These are phyloP conservation scores for Hirschfeldia incana DNA, from an alignment of 345 rosid genomes.

Conservation along the genomic window DNA sequence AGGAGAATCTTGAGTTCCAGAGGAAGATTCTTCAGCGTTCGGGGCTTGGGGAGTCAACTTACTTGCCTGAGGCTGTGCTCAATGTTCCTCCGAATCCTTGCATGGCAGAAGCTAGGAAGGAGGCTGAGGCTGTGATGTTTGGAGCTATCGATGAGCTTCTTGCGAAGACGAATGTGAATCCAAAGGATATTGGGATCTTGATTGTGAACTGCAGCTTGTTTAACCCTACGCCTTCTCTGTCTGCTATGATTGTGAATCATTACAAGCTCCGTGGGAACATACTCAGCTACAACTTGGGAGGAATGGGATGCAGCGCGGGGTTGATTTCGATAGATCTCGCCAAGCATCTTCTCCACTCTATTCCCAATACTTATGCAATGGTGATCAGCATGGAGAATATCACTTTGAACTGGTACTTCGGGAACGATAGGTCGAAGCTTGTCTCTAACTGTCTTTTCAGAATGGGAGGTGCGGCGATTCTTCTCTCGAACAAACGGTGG, in stretches of 20 bases:
- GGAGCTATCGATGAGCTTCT: conserved; percentile 62
- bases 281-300: conserved; percentile 57
- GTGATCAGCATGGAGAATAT: conserved; percentile 60
- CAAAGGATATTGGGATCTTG: conserved; percentile 57
- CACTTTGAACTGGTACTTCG: conserved; percentile 60
- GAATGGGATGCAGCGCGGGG: conserved; percentile 71
- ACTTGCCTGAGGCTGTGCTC: conserved; percentile 56
- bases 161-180: conserved; percentile 44
- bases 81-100: conserved; percentile 52
- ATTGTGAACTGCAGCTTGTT: conserved; percentile 62
- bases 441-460: conserved; percentile 60
- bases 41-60: conserved; percentile 62
- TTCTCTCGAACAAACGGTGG: conserved; percentile 52
- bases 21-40: conserved; percentile 54
- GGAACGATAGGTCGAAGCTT: conserved; percentile 58
- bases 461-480: conserved; percentile 60
- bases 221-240: conserved; percentile 60
- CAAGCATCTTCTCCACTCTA: conserved; percentile 47
- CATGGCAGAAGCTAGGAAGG: conserved; percentile 58
- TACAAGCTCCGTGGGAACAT: conserved; percentile 64
- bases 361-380: conserved; percentile 54
- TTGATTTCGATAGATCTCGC: conserved; percentile 65
- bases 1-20: conserved; percentile 57
- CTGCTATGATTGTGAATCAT: conserved; percentile 58
- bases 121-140: conserved; percentile 59